Evolutionary conservation across 176 grass and related monocot species (phyloP).

Genomic region (Aegilops umbellulata): DNA sequence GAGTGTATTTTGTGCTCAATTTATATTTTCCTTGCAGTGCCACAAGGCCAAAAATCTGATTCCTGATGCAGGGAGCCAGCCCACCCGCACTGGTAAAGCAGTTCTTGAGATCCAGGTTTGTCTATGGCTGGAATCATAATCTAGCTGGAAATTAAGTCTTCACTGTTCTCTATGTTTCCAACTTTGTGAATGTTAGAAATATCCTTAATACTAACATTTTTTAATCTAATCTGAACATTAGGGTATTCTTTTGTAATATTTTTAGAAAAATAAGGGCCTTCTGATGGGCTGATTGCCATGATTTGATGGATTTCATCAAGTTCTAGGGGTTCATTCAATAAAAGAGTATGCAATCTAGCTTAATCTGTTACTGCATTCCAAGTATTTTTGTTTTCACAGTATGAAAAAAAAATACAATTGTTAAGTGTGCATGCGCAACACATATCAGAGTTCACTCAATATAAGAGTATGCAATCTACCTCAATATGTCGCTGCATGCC

Average conservation of each 20-base stretch:
- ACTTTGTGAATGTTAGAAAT: slow-evolving; percentile 7
- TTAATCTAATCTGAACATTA: not conserved
- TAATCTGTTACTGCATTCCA: not conserved
- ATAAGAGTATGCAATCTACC: slow-evolving; percentile 6
- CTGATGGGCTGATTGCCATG: not conserved
- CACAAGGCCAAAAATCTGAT: slow-evolving; percentile 99
- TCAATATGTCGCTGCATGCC: not conserved
- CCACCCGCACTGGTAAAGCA: slow-evolving; percentile 86
- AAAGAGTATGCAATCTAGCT: not conserved
- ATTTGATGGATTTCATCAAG: slow-evolving; percentile 1
- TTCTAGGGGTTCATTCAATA: not conserved
- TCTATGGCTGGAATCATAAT: slow-evolving; percentile 23
- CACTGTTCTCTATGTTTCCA: not conserved
- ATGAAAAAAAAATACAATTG: not conserved
- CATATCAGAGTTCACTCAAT: not conserved
- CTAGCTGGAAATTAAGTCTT: not conserved
- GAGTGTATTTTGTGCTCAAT: slow-evolving; percentile 14
- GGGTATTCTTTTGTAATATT: slow-evolving; percentile 1
- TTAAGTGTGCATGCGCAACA: not conserved
- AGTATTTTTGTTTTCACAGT: not conserved
- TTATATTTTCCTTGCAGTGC: slow-evolving; percentile 59
- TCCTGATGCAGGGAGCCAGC: slow-evolving; percentile 88
- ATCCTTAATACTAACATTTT: not conserved
- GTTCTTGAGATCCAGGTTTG: slow-evolving; percentile 95
- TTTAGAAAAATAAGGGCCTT: not conserved